These are phyloP conservation scores for Nakaseomyces delphensis DNA, from an alignment of 1,139 yeast genomes.

Conservation along the genomic window DNA sequence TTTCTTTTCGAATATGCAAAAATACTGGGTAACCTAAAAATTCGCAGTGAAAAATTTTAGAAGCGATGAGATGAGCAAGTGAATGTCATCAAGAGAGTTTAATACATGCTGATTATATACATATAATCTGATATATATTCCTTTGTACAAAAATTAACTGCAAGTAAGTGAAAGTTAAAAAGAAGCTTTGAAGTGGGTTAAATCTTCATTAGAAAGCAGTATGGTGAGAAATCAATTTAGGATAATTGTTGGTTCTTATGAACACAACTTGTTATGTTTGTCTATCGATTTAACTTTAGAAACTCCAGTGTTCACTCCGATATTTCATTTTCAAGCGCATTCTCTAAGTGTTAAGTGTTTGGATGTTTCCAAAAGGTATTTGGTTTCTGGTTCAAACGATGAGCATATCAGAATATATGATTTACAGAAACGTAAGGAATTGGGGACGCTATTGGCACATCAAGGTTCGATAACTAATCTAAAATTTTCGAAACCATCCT, in stretches of 20 bases:
- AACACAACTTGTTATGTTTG: constrained; percentile 81
- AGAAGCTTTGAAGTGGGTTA: too few relatives aligned
- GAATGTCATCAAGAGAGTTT: too few relatives aligned
- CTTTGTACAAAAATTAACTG: not conserved
- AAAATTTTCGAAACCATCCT: constrained; percentile 47
- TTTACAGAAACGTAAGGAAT: constrained; percentile 84
- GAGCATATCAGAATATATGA: constrained; percentile 94
- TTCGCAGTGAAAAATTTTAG: constrained; percentile 2
- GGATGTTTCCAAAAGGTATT: constrained; percentile 73
- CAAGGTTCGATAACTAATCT: constrained; percentile 79
- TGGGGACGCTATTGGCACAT: constrained; percentile 84
- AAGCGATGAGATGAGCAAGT: constrained; percentile 4
- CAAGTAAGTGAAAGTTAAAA: too few relatives aligned
- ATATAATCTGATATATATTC: too few relatives aligned
- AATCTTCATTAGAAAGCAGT: not conserved
- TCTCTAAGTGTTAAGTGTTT: constrained; percentile 76
- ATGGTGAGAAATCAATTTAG: constrained; percentile 42
- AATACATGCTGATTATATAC: too few relatives aligned
- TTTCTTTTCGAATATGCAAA: not conserved
- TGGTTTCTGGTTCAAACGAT: constrained; percentile 93
- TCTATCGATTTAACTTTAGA: constrained; percentile 48
- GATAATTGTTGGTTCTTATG: constrained; percentile 89
- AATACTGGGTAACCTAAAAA: not conserved
- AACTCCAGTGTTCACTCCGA: constrained; percentile 72
- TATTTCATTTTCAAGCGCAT: constrained; percentile 94